phyloP scores from a whole-genome alignment of 1,139 yeast genomes.

The Hansenula sp. region DNA sequence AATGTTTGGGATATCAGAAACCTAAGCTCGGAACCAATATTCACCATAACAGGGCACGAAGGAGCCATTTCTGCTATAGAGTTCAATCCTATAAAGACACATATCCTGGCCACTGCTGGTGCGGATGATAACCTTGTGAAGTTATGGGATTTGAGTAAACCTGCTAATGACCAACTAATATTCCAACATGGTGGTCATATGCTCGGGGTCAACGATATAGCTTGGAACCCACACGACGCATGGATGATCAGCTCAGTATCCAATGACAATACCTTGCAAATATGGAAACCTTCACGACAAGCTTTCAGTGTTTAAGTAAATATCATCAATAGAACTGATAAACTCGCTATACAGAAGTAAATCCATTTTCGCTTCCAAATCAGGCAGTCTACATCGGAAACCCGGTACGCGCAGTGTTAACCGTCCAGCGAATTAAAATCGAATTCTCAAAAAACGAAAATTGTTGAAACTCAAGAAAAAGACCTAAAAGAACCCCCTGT shows the following conservation, averaged over 20 bases:
- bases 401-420: neutral
- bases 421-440: neutral
- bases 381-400: constrained; percentile 4
- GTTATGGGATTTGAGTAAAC: constrained; percentile 57
- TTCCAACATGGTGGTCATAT: constrained; percentile 92
- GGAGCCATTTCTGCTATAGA: constrained; percentile 65
- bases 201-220: constrained; percentile 78
- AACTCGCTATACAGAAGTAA: neutral
- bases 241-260: constrained; percentile 83
- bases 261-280: constrained; percentile 83
- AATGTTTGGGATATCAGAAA: constrained; percentile 70
- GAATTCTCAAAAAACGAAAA: neutral
- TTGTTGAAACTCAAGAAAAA: constrained; percentile 1
- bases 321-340: too few species aligned
- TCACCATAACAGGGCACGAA: constrained; percentile 42
- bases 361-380: constrained; percentile 4
- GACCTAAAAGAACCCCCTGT: constrained; percentile 1
- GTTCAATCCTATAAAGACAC: constrained; percentile 69
- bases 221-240: constrained; percentile 80
- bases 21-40: constrained; percentile 24
- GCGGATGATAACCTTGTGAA: constrained; percentile 63
- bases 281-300: constrained; percentile 48
- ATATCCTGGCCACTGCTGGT: constrained; percentile 70
- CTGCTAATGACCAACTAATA: constrained; percentile 39
- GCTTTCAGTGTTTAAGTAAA: too few species aligned